A percentile compares a stretch with the other conserved stretches of the same genome.
Conservation (phyloP, 2,329 filamentous ascomycete genomes). For the Diaporthe nobilis region DNA sequence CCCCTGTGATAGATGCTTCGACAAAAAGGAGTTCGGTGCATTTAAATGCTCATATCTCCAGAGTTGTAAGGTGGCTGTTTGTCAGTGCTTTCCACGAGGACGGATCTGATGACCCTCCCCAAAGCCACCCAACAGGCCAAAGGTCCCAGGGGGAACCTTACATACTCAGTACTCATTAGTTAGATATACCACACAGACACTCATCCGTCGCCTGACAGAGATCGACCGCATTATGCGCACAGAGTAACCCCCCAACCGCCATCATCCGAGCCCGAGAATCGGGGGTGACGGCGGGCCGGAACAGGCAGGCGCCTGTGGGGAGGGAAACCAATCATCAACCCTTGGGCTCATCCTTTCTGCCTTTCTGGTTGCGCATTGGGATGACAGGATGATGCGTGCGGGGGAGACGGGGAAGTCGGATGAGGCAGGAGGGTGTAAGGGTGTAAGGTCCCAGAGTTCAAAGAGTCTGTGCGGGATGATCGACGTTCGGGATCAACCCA, state of each 20-base stretch:
- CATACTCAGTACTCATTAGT: no score
- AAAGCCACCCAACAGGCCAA: neutral
- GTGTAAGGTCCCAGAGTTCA: neutral
- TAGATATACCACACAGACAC: no score
- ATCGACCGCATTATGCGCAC: no score
- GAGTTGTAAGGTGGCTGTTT: neutral
- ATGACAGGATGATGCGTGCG: neutral
- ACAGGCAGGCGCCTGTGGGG: neutral
- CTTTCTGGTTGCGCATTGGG: neutral
- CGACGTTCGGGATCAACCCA: slow-evolving; percentile 17
- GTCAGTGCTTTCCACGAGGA: neutral
- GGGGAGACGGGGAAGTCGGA: slow-evolving; percentile 4
- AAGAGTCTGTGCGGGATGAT: neutral
- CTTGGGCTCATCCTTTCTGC: neutral
- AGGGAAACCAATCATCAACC: neutral
- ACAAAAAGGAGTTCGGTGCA: neutral
- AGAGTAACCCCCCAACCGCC: no score
- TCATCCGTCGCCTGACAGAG: no score
- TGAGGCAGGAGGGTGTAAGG: neutral
- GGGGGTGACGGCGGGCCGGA: neutral
- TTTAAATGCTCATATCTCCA: neutral
- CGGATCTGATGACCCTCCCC: neutral
- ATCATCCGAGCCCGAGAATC: neutral
- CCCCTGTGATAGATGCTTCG: neutral
- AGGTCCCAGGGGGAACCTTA: neutral